A percentile compares a stretch with the other conserved stretches of the same genome.
Conservation (phyloP, 129 eudicot species). For the Silybum marianum region DNA sequence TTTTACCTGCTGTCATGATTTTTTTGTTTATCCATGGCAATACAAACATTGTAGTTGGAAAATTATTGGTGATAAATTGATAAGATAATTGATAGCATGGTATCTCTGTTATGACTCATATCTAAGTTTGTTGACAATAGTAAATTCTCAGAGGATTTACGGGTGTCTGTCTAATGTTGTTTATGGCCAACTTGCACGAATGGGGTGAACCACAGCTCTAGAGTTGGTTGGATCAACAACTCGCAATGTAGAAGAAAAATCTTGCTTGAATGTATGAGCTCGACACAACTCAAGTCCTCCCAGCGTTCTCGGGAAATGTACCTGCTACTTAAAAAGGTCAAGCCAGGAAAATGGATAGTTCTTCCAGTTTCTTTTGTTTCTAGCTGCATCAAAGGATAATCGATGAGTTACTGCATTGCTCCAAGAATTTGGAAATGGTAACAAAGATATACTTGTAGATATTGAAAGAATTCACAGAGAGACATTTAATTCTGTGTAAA, state of each 20-base stretch:
- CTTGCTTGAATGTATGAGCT: conserved; percentile 83
- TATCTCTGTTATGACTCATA: too few species aligned
- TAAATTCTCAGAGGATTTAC: too few species aligned
- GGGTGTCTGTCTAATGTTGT: too few species aligned
- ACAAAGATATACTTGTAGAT: conserved; percentile 84
- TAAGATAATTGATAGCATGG: too few species aligned
- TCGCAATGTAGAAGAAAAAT: conserved; percentile 71
- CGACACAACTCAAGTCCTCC: neutral
- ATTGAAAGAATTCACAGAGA: conserved; percentile 83
- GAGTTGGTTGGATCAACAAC: conserved; percentile 89
- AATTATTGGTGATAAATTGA: too few species aligned
- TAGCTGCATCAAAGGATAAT: conserved; percentile 90
- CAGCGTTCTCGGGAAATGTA: too few species aligned
- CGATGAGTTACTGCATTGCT: conserved; percentile 90
- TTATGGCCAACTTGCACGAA: neutral
- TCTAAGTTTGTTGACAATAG: too few species aligned
- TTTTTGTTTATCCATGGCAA: too few species aligned
- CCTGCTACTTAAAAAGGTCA: too few species aligned
- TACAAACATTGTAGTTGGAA: too few species aligned
- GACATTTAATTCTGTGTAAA: neutral
- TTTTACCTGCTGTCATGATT: too few species aligned
- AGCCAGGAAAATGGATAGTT: too few species aligned
- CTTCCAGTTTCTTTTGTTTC: conserved; percentile 61
- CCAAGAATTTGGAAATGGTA: conserved; percentile 79
- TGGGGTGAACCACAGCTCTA: conserved; percentile 95